A percentile compares a stretch with the other conserved stretches of the same genome.
Evolutionary conservation across 1,284 basidiomycete genomes (phyloP).

Genomic region (Veloboletus limbatus): DNA sequence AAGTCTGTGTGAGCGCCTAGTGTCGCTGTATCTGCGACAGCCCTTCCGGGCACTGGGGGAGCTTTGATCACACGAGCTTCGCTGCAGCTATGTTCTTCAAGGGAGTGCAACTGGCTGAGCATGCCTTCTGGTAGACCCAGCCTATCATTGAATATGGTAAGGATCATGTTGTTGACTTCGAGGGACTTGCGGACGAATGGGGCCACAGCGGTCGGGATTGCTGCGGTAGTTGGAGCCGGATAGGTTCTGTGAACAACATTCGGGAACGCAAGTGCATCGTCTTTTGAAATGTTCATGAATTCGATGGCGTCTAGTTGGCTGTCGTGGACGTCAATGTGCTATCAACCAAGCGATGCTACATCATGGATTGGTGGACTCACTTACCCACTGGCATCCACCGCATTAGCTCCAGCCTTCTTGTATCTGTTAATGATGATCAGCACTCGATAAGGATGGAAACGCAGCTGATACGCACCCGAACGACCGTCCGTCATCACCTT

Average conservation of each 20-base stretch:
- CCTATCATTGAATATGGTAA: conserved; percentile 54
- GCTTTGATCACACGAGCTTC: conserved; percentile 59
- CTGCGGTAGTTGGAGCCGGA: conserved; percentile 48
- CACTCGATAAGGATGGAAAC: neutral
- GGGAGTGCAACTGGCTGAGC: conserved; percentile 45
- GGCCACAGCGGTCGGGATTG: conserved; percentile 47
- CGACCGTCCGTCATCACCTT: conserved; percentile 60
- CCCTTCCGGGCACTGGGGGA: conserved; percentile 36
- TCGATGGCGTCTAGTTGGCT: conserved; percentile 50
- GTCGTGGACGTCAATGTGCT: neutral
- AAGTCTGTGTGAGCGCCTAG: conserved; percentile 60
- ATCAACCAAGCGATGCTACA: too few species aligned
- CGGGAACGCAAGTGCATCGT: conserved; percentile 62
- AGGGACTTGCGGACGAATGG: conserved; percentile 60
- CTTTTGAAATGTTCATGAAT: conserved; percentile 66
- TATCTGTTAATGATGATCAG: conserved; percentile 43
- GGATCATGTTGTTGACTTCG: conserved; percentile 51
- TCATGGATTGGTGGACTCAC: too few species aligned
- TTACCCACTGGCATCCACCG: conserved; percentile 59
- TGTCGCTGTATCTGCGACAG: conserved; percentile 31
- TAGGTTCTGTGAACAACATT: conserved; percentile 50
- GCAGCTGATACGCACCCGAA: conserved; percentile 45
- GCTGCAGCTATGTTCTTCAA: conserved; percentile 51
- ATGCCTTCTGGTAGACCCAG: conserved; percentile 54
- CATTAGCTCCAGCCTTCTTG: conserved; percentile 60